Base-by-base conservation (phyloP, 441 rosid species). In the Gossypium trilobum region DNA sequence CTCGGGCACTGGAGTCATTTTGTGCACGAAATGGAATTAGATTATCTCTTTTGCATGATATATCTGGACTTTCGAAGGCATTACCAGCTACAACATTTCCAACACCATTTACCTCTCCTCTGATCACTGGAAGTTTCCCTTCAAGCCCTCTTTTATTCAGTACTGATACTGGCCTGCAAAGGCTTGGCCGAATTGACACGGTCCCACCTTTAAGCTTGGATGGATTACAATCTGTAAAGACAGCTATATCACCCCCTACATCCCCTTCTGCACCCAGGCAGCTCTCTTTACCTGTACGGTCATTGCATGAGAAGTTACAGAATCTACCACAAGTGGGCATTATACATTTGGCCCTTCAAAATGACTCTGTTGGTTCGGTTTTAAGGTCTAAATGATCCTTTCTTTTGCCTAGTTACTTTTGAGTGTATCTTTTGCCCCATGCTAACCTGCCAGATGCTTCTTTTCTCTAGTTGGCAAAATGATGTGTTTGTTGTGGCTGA, bases 401-500 rank as follows among this genome's bases (percentile, higher is more conserved):
- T 16, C 2, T 70, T 58, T 42, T 39, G 56, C 65, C 59, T 23
- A 36, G 51, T 62, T 71, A 57, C 6, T 22, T 71, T 46, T 36
- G 22, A 42, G 48, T 77, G 69, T 74, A 56, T 50, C 73, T 77
- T 59, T 58, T 58, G 70, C 17, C 70, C 9, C 59, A 33, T 60
- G 31, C 74, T 84, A 57, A 85, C 74, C 44, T 79, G 57, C 61
- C 73, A 25, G 22, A 31, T 74, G 70, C 48, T 70, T 79, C 7
- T 57, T 75, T 71, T 71, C 77, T 79, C 42, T 70, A 90, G 95
- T 79, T 95, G 97, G 97, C 97, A 95, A 81, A 95, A 89, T 78
- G 99, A 92, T 75, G 99, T 95, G 16, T 89, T 92, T 85, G 99
- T 92, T 76, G 97, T 95, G 67, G 97, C 97, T 63, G 99, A 95